Conservation (phyloP, 23 red algal species). For the Chondrus crispus region DNA sequence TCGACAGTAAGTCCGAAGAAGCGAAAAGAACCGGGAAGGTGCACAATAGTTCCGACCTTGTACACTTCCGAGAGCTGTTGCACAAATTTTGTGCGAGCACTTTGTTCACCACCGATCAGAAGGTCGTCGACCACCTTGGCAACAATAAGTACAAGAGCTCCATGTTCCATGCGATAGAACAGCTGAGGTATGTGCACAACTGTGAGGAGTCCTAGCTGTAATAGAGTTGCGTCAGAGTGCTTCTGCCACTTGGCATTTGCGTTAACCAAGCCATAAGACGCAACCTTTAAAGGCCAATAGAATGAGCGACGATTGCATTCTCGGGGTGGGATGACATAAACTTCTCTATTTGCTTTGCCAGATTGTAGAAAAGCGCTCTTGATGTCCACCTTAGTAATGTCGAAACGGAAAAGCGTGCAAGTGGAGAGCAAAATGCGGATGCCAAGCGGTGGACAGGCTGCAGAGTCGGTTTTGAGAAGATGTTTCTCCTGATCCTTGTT, state of each 20-base stretch:
- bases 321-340: neutral
- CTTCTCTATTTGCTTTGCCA: neutral
- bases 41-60: neutral
- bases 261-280: neutral
- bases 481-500: neutral
- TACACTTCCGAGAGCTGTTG: neutral
- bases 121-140: neutral
- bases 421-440: neutral
- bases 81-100: neutral
- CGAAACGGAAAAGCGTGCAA: neutral
- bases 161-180: neutral
- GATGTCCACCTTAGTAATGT: neutral
- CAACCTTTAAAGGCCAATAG: neutral
- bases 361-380: neutral
- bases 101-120: neutral
- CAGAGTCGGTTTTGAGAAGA: neutral
- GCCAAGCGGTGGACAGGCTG: neutral
- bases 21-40: neutral
- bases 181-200: neutral
- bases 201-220: neutral
- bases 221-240: neutral
- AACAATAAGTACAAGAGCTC: neutral
- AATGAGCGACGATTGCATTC: neutral
- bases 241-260: neutral
- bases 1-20: conserved; percentile 14